These are phyloP conservation scores for Artemisia argyi DNA, from an alignment of 129 eudicot genomes.

Conservation along the genomic window DNA sequence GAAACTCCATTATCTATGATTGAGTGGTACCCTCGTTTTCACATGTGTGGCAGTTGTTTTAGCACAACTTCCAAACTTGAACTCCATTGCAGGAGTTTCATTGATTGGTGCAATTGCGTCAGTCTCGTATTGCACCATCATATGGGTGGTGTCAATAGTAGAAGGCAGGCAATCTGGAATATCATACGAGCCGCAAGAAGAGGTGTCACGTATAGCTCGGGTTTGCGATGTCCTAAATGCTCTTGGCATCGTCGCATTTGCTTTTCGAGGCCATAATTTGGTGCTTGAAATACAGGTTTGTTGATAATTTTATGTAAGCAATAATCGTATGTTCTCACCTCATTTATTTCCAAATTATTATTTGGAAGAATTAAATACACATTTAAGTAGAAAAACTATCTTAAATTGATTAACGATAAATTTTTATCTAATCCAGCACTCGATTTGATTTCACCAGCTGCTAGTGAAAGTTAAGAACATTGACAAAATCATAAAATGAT, in stretches of 20 bases:
- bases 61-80: slow-evolving; percentile 54
- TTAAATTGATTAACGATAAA: background rate
- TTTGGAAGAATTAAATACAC: background rate
- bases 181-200: slow-evolving; percentile 17
- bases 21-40: slow-evolving; percentile 58
- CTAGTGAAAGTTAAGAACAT: background rate
- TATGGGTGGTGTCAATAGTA: slow-evolving; percentile 45
- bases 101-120: slow-evolving; percentile 50
- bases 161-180: slow-evolving; percentile 31
- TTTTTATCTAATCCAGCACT: background rate
- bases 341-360: background rate
- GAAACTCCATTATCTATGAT: slow-evolving; percentile 35
- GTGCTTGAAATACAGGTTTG: slow-evolving; percentile 63
- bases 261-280: slow-evolving; percentile 64
- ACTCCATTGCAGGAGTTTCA: slow-evolving; percentile 54
- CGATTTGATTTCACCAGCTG: background rate
- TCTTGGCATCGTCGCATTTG: slow-evolving; percentile 59
- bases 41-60: slow-evolving; percentile 43
- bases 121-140: slow-evolving; percentile 42
- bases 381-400: background rate
- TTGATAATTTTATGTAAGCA: background rate
- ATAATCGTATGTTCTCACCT: background rate
- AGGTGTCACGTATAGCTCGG: slow-evolving; percentile 10
- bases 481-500: too few species aligned
- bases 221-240: slow-evolving; percentile 48